These are phyloP conservation scores for Ogataea nitratoaversa DNA, from an alignment of 805 yeast genomes.

Conservation along the genomic window DNA sequence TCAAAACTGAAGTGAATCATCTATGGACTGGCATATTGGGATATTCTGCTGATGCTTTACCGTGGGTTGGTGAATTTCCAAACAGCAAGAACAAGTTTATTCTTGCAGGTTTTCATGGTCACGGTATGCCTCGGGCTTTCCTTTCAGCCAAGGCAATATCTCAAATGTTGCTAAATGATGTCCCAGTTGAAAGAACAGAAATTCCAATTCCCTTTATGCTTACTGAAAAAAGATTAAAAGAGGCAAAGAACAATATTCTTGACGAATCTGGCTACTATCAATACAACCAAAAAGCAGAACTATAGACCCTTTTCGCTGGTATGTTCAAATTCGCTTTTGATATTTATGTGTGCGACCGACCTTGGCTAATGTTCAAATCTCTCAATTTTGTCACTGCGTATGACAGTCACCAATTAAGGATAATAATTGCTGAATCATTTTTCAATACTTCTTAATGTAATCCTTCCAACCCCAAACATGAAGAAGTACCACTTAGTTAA, in stretches of 20 bases:
- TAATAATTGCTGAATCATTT: too few relatives aligned
- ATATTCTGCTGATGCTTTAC: slow-evolving; percentile 35
- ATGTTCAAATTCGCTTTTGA: too few relatives aligned
- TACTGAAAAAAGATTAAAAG: slow-evolving; percentile 9
- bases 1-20: slow-evolving; percentile 21
- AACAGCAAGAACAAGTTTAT: slow-evolving; percentile 27
- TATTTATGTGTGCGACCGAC: too few relatives aligned
- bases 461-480: too few relatives aligned
- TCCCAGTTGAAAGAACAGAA: slow-evolving; percentile 4
- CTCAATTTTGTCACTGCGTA: too few relatives aligned
- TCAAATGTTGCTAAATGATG: slow-evolving; percentile 2
- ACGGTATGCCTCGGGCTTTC: slow-evolving; percentile 45
- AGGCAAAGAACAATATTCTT: slow-evolving; percentile 9
- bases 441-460: too few relatives aligned
- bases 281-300: slow-evolving; percentile 5
- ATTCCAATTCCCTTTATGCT: slow-evolving; percentile 10
- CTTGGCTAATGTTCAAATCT: too few relatives aligned
- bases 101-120: slow-evolving; percentile 44
- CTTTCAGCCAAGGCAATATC: slow-evolving; percentile 26
- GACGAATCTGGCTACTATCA: slow-evolving; percentile 13
- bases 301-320: too few relatives aligned
- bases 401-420: too few relatives aligned
- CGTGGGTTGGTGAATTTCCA: slow-evolving; percentile 38
- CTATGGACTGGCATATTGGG: slow-evolving; percentile 46
- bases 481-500: too few relatives aligned